Evolutionary conservation across 1,284 basidiomycete species (phyloP).

Genomic region (Termitomyces sp.): DNA sequence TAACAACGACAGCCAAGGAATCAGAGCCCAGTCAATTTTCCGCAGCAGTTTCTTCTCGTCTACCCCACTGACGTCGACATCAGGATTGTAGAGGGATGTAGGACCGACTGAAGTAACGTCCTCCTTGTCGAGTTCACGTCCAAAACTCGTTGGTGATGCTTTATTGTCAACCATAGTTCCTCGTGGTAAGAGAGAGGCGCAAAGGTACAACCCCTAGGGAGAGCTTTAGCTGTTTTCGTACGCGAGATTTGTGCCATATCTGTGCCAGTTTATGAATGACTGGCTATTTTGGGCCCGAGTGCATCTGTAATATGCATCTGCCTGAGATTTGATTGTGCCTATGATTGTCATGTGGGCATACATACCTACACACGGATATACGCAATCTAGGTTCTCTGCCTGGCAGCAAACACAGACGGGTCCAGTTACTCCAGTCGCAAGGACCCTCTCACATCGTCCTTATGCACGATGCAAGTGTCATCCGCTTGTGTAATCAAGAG

Average conservation of each 20-base stretch:
- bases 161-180: conserved; percentile 8
- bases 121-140: conserved; percentile 21
- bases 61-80: conserved; percentile 48
- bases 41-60: conserved; percentile 61
- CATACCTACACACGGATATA: neutral
- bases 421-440: neutral
- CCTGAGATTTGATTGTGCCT: conserved; percentile 7
- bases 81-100: conserved; percentile 39
- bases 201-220: neutral
- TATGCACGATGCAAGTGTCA: neutral
- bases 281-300: neutral
- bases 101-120: conserved; percentile 17
- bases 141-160: conserved; percentile 12
- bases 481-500: neutral
- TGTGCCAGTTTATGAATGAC: neutral
- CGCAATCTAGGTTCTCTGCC: too few species aligned
- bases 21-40: conserved; percentile 59
- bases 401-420: neutral
- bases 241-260: neutral
- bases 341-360: neutral
- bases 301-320: neutral
- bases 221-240: conserved; percentile 8
- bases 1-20: conserved; percentile 68
- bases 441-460: neutral
- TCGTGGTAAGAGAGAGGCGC: conserved; percentile 5